Percentiles rank a stretch among this genome's conserved stretches.
Conservation (phyloP, 345 rosid species). For the Gossypium stocksii region DNA sequence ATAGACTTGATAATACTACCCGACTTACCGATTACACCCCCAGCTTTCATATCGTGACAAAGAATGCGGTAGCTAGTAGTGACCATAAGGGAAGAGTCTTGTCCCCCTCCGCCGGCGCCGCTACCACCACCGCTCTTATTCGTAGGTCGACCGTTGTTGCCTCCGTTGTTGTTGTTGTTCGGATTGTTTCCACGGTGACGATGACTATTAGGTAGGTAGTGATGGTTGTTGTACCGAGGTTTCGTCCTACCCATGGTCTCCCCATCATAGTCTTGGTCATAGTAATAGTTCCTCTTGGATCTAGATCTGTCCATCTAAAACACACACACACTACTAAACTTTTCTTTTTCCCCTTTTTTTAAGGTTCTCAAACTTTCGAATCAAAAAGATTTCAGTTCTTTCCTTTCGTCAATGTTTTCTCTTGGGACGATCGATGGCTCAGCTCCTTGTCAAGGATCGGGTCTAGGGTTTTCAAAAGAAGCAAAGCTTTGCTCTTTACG, state of each 20-base stretch:
- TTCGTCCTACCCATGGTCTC: conserved; percentile 55
- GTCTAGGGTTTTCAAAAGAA: neutral
- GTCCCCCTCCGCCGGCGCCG: conserved; percentile 6
- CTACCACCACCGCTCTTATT: conserved; percentile 14
- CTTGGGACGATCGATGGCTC: neutral
- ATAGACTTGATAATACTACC: conserved; percentile 90
- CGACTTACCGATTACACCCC: conserved; percentile 96
- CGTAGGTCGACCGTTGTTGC: conserved; percentile 18
- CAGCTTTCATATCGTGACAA: conserved; percentile 91
- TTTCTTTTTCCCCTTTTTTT: neutral
- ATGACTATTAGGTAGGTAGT: conserved; percentile 36
- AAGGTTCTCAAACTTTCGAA: neutral
- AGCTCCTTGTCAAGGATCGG: conserved; percentile 6
- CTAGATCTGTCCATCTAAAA: conserved; percentile 1
- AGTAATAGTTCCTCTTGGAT: neutral
- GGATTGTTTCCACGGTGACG: conserved; percentile 46
- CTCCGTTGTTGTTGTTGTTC: conserved; percentile 26
- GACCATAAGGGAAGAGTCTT: conserved; percentile 54
- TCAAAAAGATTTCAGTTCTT: neutral
- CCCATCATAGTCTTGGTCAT: conserved; percentile 66
- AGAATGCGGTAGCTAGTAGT: conserved; percentile 90
- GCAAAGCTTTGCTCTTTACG: neutral
- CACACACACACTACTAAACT: neutral
- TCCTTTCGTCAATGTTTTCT: neutral
- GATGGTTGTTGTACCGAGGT: conserved; percentile 66